Base-by-base conservation (phyloP, 129 eudicot genomes). In the carrot (Daucus carota) region DNA sequence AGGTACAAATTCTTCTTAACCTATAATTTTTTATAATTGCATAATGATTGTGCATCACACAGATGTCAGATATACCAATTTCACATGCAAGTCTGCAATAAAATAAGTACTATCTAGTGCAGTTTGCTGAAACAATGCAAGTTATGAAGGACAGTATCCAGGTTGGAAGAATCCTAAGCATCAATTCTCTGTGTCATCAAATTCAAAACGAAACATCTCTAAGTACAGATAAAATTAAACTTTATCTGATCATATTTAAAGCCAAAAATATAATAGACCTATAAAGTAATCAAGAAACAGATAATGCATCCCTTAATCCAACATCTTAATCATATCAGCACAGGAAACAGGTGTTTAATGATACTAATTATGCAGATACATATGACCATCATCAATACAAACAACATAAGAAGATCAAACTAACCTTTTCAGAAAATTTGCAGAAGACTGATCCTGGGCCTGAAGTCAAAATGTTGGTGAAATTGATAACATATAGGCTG, bases 141-240 rank as follows among this genome's bases (percentile, higher is more conserved):
- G 40, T 63, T 28, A 15, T 28, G 11, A 28, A 62, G 40, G 8
- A 4, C 36, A 63, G 38, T 14, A 29, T 63, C 70, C 70, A 63
- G 70, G 70, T 31, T 63, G 70, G 70, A 29, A 63, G 70, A 63
- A 63, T 63, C 70, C 70, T 63, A 29, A 31, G 70, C 70, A 63
- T 17, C 36, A 63, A 63, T 24, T 63, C 6, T 29, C 29, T 0
- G 20, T 29, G 65, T 57, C 22, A 31, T 40, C 40, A 16, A 29
- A 13, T 13, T 63, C 32, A 15, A 63, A 46, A 29, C 5, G 29
- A 63, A 63, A 29, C 40, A 57, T 57, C 31, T 3, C 65, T n/a
- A n/a, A n/a, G 8, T 54, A 5, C 18, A 54, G 29, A 57, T 1
- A n/a, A 57, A 1, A 57, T 3, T 28, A 24, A 57, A n/a, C 62